These are phyloP conservation scores for Colletotrichum shisoi DNA, from an alignment of 2,329 filamentous ascomycete genomes.

Conservation along the genomic window DNA sequence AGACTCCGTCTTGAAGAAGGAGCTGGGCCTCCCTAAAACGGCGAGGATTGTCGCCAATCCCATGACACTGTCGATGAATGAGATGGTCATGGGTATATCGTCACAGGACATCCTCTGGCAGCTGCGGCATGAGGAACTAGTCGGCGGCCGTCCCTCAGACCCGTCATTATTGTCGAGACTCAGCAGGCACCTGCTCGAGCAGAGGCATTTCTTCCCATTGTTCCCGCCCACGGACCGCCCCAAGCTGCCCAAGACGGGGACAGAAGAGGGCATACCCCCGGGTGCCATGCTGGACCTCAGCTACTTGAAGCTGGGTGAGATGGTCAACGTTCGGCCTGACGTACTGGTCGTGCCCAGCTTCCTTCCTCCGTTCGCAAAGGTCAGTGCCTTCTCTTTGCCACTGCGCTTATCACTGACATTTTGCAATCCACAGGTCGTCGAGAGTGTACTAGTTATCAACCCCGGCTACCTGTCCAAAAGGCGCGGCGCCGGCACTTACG, in stretches of 20 bases:
- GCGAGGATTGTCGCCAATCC: constrained; percentile 86
- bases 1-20: constrained; percentile 69
- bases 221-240: constrained; percentile 80
- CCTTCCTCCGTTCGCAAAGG: constrained; percentile 87
- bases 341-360: constrained; percentile 83
- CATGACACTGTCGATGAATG: constrained; percentile 87
- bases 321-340: constrained; percentile 85
- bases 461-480: constrained; percentile 87
- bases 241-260: constrained; percentile 70
- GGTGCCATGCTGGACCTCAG: constrained; percentile 83
- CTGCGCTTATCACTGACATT: constrained; percentile 18
- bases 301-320: constrained; percentile 89
- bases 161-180: constrained; percentile 73
- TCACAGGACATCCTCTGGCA: constrained; percentile 86
- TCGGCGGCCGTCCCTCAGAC: constrained; percentile 64
- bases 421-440: constrained; percentile 72
- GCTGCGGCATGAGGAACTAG: constrained; percentile 75
- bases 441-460: constrained; percentile 89
- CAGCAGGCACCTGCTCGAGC: constrained; percentile 81
- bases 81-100: constrained; percentile 81
- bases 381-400: constrained; percentile 51
- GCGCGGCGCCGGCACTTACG: constrained; percentile 84
- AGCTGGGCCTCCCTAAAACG: constrained; percentile 80
- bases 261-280: constrained; percentile 66
- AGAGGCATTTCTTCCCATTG: constrained; percentile 88